Percentiles rank a stretch among this genome's conserved stretches.
These are phyloP conservation scores for Entelexis paramagnoliae DNA, from an alignment of 1,139 yeast species.

Conservation along the genomic window DNA sequence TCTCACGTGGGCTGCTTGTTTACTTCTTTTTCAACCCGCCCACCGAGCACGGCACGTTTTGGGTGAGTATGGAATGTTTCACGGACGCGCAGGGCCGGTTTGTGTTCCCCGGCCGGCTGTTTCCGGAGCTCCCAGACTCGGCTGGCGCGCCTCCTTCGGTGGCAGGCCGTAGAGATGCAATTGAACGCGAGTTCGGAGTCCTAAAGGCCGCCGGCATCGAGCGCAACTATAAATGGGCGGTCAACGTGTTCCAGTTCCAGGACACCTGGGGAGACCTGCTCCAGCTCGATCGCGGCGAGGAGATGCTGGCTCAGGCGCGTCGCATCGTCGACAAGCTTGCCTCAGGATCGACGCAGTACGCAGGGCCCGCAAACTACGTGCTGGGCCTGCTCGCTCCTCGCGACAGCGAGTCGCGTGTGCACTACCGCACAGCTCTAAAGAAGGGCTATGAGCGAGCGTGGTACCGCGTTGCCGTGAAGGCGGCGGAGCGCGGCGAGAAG, in stretches of 20 bases:
- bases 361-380: conserved; percentile 6
- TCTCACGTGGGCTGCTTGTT: conserved; percentile 6
- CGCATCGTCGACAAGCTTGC: conserved; percentile 6
- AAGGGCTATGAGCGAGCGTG: conserved; percentile 31
- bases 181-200: conserved; percentile 24
- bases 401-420: conserved; percentile 7
- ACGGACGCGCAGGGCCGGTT: conserved; percentile 23
- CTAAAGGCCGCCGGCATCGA: conserved; percentile 11
- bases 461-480: conserved; percentile 30
- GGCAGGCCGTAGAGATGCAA: conserved; percentile 25
- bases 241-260: conserved; percentile 28
- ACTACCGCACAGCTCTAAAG: conserved; percentile 29
- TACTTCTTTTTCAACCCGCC: conserved; percentile 3
- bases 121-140: conserved; percentile 29
- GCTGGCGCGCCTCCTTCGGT: conserved; percentile 29
- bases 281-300: neutral
- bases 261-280: conserved; percentile 11
- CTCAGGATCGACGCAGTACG: neutral
- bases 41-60: neutral
- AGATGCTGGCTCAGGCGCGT: conserved; percentile 1
- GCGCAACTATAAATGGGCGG: conserved; percentile 29
- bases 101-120: conserved; percentile 29
- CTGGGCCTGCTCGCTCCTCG: neutral
- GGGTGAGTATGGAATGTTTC: conserved; percentile 16
- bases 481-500: conserved; percentile 29